Conservation (phyloP, 805 yeast species). For the Maudiozyma serrabonitensis region DNA sequence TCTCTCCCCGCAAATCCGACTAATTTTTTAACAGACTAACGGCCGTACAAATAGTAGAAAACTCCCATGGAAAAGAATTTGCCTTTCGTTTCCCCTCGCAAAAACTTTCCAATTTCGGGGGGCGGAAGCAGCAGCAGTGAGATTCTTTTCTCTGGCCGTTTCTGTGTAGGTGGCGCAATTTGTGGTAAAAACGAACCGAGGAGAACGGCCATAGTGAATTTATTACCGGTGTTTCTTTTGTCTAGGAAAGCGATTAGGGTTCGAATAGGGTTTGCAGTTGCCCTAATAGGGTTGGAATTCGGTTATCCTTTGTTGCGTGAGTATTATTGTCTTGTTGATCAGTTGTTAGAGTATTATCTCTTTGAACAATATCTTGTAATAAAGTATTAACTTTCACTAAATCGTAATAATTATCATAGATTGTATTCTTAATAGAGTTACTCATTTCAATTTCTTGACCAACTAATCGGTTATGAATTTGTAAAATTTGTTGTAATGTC, state of each 20-base stretch:
- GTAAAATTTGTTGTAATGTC: conserved; percentile 18
- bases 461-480: conserved; percentile 20
- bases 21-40: too few species aligned
- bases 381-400: conserved; percentile 57
- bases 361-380: conserved; percentile 17
- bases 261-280: neutral
- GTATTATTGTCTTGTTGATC: neutral
- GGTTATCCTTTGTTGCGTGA: neutral
- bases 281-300: neutral
- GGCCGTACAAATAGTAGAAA: too few species aligned
- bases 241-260: neutral
- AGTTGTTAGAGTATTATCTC: neutral
- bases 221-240: too few species aligned
- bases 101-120: too few species aligned
- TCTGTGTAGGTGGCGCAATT: too few species aligned
- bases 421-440: conserved; percentile 53
- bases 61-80: too few species aligned
- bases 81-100: too few species aligned
- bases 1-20: too few species aligned
- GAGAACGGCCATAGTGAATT: too few species aligned
- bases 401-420: conserved; percentile 68
- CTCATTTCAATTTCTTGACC: conserved; percentile 24
- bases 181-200: too few species aligned
- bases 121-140: too few species aligned
- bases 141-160: neutral